A percentile compares a stretch with the other conserved stretches of the same genome.
Evolutionary conservation across 1,284 basidiomycete species (phyloP).

Genomic region (Heliocybe sulcata): DNA sequence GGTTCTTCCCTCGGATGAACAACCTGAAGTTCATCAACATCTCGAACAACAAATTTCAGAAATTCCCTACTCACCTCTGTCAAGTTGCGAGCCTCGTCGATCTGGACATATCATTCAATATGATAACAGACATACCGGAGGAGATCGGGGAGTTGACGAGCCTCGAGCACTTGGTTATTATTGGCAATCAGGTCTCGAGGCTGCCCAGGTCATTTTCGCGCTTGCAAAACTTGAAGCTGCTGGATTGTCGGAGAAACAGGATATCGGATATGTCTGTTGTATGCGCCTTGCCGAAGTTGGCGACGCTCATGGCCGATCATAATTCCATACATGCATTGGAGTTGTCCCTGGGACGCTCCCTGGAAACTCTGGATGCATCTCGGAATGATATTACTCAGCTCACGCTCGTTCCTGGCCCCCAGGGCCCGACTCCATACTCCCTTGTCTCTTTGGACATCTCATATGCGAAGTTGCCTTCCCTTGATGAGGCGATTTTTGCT

Average conservation of each 20-base stretch:
- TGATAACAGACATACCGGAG: constrained; percentile 76
- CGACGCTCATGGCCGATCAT: constrained; percentile 70
- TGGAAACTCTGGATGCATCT: constrained; percentile 61
- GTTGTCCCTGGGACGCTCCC: constrained; percentile 59
- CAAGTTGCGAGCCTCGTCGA: constrained; percentile 72
- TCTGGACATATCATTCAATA: constrained; percentile 95
- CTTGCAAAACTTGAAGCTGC: constrained; percentile 56
- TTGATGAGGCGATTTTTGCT: constrained; percentile 70
- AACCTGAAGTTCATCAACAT: constrained; percentile 83
- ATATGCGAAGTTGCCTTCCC: constrained; percentile 81
- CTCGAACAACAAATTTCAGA: constrained; percentile 92
- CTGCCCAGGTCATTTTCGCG: constrained; percentile 67
- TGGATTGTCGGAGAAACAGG: constrained; percentile 83
- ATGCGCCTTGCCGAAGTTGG: constrained; percentile 63
- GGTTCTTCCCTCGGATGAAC: constrained; percentile 75
- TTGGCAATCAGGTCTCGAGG: constrained; percentile 79
- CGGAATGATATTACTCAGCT: constrained; percentile 82
- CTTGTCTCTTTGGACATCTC: constrained; percentile 87
- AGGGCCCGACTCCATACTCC: constrained; percentile 46
- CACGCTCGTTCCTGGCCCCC: constrained; percentile 54
- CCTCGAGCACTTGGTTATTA: constrained; percentile 76
- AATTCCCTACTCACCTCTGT: constrained; percentile 76
- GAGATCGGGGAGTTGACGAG: constrained; percentile 68
- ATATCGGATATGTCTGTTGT: constrained; percentile 72
- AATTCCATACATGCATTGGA: constrained; percentile 79